phyloP scores from a whole-genome alignment of 2,329 filamentous ascomycete species.

The Pseudogymnoascus sp. region DNA sequence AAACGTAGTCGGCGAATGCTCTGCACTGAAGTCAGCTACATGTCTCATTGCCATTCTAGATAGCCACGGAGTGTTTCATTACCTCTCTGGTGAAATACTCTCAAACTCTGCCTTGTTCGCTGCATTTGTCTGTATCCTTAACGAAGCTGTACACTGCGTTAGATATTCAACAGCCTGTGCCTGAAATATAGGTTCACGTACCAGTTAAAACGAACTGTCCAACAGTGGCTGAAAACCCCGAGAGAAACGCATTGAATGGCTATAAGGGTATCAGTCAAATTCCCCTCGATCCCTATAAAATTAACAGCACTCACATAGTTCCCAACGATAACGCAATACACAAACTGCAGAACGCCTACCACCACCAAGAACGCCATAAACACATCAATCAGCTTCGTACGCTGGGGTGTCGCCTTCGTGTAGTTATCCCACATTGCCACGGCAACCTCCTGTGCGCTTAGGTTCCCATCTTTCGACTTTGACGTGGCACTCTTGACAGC shows the following conservation, averaged over 20 bases:
- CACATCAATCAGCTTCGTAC: constrained; percentile 81
- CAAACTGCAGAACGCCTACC: constrained; percentile 83
- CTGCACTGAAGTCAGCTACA: constrained; percentile 37
- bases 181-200: constrained; percentile 31
- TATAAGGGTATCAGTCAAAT: constrained; percentile 33
- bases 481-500: constrained; percentile 18
- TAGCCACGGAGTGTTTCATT: constrained; percentile 23
- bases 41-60: neutral
- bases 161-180: constrained; percentile 3
- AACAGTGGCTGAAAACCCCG: constrained; percentile 87
- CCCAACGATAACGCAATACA: constrained; percentile 83
- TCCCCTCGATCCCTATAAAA: neutral
- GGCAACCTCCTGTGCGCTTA: constrained; percentile 45
- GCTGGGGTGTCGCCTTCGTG: constrained; percentile 70
- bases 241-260: constrained; percentile 98
- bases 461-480: constrained; percentile 22
- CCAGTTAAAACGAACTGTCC: constrained; percentile 96
- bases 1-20: constrained; percentile 92
- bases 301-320: constrained; percentile 70
- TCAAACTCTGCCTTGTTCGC: constrained; percentile 72
- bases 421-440: constrained; percentile 70
- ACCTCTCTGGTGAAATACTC: constrained; percentile 72
- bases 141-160: constrained; percentile 41
- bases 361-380: constrained; percentile 83
- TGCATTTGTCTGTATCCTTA: constrained; percentile 86